Percentiles rank a stretch among this genome's conserved stretches.
These are phyloP conservation scores for Erodium maritimum DNA, from an alignment of 345 rosid genomes.

Conservation along the genomic window DNA sequence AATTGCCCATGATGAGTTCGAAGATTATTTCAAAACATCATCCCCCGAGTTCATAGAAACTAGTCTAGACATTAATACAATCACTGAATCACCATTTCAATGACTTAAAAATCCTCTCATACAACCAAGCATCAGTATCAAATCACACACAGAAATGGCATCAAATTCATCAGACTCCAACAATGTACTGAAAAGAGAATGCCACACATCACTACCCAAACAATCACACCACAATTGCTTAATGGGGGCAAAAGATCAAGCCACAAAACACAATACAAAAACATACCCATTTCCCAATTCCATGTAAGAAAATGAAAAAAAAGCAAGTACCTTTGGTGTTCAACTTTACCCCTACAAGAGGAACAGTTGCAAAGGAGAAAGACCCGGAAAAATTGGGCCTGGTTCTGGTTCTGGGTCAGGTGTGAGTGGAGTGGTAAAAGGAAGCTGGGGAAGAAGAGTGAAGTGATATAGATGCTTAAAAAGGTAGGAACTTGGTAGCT, in stretches of 20 bases:
- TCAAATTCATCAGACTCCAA: neutral
- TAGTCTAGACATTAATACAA: no score
- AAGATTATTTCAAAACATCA: no score
- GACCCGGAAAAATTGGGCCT: no score
- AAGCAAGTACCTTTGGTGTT: neutral
- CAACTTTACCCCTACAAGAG: no score
- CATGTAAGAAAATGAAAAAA: neutral
- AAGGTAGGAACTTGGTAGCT: conserved; percentile 17
- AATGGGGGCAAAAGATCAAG: neutral
- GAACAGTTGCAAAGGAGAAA: no score
- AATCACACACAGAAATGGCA: neutral
- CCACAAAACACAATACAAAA: neutral
- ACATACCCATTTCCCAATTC: neutral
- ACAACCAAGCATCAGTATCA: neutral
- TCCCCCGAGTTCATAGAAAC: no score
- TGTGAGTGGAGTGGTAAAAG: neutral
- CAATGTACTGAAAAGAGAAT: neutral
- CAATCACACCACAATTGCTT: neutral
- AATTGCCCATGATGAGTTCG: no score
- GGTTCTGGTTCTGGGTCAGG: neutral
- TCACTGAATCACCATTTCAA: no score
- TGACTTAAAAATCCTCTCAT: no score
- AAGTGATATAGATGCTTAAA: neutral
- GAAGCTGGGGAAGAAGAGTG: neutral
- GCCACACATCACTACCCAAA: no score